Conservation (phyloP, 306 rosid species). For the Mimosa bimucronata region DNA sequence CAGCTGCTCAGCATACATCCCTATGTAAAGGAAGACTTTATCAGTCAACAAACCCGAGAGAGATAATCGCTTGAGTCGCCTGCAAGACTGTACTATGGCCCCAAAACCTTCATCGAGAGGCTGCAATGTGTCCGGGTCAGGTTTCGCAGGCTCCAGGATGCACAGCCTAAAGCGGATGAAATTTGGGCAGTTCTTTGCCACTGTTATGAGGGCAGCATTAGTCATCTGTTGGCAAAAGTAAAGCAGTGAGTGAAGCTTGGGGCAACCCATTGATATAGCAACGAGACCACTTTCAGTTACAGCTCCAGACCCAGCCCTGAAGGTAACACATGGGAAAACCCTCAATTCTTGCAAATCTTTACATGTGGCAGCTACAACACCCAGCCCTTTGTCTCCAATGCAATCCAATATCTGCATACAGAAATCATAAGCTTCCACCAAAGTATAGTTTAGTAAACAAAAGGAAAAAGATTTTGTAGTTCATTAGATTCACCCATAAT, state of each 20-base stretch:
- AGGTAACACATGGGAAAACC: slow-evolving; percentile 77
- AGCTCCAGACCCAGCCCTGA: slow-evolving; percentile 55
- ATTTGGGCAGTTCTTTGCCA: slow-evolving; percentile 89
- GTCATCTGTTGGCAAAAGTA: slow-evolving; percentile 96
- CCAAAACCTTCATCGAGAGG: slow-evolving; percentile 98
- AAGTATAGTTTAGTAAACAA: background rate
- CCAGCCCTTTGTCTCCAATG: slow-evolving; percentile 84
- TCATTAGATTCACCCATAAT: slow-evolving; percentile 66
- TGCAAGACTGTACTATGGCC: slow-evolving; percentile 91
- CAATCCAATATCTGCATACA: slow-evolving; percentile 72
- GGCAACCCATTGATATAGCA: slow-evolving; percentile 82
- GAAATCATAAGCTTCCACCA: slow-evolving; percentile 23
- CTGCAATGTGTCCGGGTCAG: slow-evolving; percentile 68
- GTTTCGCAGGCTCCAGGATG: slow-evolving; percentile 70
- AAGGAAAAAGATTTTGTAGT: background rate
- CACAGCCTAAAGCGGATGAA: slow-evolving; percentile 82
- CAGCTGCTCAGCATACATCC: slow-evolving; percentile 89
- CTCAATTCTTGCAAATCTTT: slow-evolving; percentile 87
- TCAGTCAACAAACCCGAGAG: slow-evolving; percentile 75
- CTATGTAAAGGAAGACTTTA: slow-evolving; percentile 81
- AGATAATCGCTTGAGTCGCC: slow-evolving; percentile 73
- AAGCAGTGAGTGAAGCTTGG: slow-evolving; percentile 82
- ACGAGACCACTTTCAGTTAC: slow-evolving; percentile 88
- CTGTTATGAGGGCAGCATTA: slow-evolving; percentile 86
- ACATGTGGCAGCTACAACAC: slow-evolving; percentile 72